phyloP scores from a whole-genome alignment of 2,329 filamentous ascomycete species.

The Rhynchosporium graminicola region DNA sequence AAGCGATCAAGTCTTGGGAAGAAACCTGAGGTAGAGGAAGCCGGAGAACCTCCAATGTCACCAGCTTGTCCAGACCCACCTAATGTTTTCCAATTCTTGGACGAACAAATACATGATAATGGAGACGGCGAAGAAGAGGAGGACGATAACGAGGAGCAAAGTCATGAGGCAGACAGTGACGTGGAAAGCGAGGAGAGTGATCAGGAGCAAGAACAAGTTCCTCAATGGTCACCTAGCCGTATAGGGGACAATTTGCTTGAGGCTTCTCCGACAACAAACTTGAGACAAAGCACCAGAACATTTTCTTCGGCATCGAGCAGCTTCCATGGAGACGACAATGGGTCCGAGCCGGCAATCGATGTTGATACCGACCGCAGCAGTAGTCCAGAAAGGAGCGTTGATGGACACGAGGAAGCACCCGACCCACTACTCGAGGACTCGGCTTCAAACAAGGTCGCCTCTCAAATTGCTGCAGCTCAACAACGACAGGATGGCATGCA shows the following conservation, averaged over 20 bases:
- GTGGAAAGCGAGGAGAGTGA: conserved; percentile 60
- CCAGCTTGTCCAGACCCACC: conserved; percentile 39
- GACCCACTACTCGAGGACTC: conserved; percentile 25
- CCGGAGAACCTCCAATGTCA: conserved; percentile 33
- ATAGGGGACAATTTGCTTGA: conserved; percentile 17
- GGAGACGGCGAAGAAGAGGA: conserved; percentile 17
- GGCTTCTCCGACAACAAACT: conserved; percentile 28
- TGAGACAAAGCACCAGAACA: conserved; percentile 35
- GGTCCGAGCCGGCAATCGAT: conserved; percentile 40
- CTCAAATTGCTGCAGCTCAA: conserved; percentile 39
- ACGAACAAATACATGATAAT: conserved; percentile 21
- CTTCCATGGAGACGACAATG: conserved; percentile 42
- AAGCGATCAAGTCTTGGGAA: conserved; percentile 29
- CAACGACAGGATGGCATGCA: conserved; percentile 36
- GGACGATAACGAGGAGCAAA: conserved; percentile 52
- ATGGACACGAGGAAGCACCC: conserved; percentile 35
- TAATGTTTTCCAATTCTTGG: conserved; percentile 37
- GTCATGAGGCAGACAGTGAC: conserved; percentile 58
- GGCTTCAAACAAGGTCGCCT: conserved; percentile 37
- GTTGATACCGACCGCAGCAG: conserved; percentile 49
- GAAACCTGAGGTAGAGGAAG: conserved; percentile 27
- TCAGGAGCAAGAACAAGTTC: conserved; percentile 43
- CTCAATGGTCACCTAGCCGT: conserved; percentile 27
- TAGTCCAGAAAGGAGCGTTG: conserved; percentile 47
- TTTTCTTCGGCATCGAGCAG: conserved; percentile 40